These are phyloP conservation scores for Populus euphratica DNA, from an alignment of 345 rosid genomes.

Conservation along the genomic window DNA sequence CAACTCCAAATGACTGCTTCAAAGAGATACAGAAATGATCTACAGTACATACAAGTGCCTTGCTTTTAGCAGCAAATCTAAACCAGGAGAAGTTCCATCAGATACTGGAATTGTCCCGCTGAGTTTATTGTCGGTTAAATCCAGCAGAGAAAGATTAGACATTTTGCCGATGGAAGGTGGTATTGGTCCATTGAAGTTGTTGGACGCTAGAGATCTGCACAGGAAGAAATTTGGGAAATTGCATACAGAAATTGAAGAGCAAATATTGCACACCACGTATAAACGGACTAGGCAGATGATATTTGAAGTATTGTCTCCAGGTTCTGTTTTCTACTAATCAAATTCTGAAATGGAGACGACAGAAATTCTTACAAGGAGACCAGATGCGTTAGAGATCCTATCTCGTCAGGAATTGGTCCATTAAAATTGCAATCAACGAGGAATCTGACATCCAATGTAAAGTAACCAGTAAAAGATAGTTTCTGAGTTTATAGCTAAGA, in stretches of 20 bases:
- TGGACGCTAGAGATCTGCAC: background rate
- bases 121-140: background rate
- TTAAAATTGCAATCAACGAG: background rate
- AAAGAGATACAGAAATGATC: background rate
- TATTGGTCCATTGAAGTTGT: constrained; percentile 1
- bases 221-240: background rate
- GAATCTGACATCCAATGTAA: background rate
- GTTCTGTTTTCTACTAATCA: too few relatives aligned
- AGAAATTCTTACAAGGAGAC: background rate
- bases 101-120: constrained; percentile 1
- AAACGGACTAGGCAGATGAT: too few relatives aligned
- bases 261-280: too few relatives aligned
- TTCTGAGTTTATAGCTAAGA: background rate
- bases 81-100: background rate
- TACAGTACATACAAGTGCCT: background rate
- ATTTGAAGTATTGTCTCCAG: too few relatives aligned
- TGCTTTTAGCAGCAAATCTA: constrained; percentile 3
- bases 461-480: background rate
- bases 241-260: background rate
- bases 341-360: background rate
- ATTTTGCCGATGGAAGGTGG: constrained; percentile 7
- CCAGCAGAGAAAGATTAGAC: background rate
- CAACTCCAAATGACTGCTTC: background rate
- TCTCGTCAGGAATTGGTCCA: constrained; percentile 8
- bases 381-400: constrained; percentile 2